Base-by-base conservation (phyloP, 139 green algal genomes). In the Chlamydomonas sphaeroides region DNA sequence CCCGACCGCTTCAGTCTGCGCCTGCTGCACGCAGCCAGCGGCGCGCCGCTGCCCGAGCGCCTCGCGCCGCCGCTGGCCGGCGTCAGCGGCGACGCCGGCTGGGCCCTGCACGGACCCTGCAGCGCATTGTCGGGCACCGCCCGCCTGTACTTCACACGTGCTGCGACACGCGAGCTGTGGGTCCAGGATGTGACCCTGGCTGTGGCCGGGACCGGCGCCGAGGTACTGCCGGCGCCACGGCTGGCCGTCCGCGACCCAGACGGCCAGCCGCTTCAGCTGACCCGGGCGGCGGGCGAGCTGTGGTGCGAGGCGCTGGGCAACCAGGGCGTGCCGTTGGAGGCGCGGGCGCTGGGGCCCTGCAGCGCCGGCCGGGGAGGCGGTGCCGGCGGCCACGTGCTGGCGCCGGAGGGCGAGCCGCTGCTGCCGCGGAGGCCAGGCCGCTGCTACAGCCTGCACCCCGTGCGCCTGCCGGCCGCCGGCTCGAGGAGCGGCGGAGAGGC, bases 91-190 rank as follows among this genome's bases (percentile, higher is more conserved):
- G 75, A 82, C 15, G n/a, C 63, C 1, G 75, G 75, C 0, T 82
- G 75, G 75, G 59, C 30, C 1, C 39, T 71, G n/a, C 25, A 21
- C 6, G 23, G 56, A 32, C 3, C 20, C 38, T 23, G 26, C 38
- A 25, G 71, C 71, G 15, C 38, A 10, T 26, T 36, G 36, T 25
- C 26, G 38, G 38, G n/a, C 69, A 53, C 68, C 30, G 30, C 32
- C 8, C 17, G 75, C 6, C 32, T 82, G 21, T 82, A 82, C 45
- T 82, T 82, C 75, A 72, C 62, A 10, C 75, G 75, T 2, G 62
- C 61, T 7, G 75, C 61, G 10, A 42, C 65, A 30, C 62, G 75
- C 4, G 75, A 82, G 75, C 33, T 82, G 11, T 82, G 75, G 75
- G 51, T 32, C 41, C 0, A 51, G 32, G 75, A 82, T 25, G 45